Evolutionary conservation across 2,329 filamentous ascomycete genomes (phyloP).

Genomic region (Dendryphion nanum): DNA sequence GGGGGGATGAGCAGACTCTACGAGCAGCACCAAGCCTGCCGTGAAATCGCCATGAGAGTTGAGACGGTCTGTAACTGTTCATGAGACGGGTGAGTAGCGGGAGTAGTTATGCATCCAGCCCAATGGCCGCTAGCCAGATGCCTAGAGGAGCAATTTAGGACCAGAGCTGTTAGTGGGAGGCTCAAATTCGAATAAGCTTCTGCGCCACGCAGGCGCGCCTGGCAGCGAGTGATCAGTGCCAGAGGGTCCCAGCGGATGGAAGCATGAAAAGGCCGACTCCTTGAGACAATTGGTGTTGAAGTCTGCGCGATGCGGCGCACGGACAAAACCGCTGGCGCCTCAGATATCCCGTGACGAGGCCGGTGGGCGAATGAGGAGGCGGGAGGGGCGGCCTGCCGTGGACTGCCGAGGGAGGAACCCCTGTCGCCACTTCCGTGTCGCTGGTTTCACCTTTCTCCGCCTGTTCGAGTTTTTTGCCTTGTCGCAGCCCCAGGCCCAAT

Average conservation of each 20-base stretch:
- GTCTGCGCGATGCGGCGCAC: conserved; percentile 16
- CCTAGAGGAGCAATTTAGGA: conserved; percentile 17
- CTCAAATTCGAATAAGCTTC: conserved; percentile 25
- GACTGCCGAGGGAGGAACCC: too few species aligned
- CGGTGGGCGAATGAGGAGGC: background rate
- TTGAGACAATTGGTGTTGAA: conserved; percentile 42
- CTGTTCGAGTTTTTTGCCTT: too few species aligned
- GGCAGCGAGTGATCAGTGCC: conserved; percentile 2
- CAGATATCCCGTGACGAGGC: conserved; percentile 5
- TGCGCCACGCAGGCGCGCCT: conserved; percentile 10
- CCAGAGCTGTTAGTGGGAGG: conserved; percentile 12
- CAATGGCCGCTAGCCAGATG: conserved; percentile 15
- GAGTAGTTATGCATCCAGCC: conserved; percentile 24
- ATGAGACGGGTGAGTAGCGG: conserved; percentile 30
- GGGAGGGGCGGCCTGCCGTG: too few species aligned
- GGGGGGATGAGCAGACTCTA: conserved; percentile 20
- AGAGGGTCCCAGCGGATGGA: too few species aligned
- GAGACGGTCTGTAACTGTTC: conserved; percentile 32
- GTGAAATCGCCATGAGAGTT: conserved; percentile 24
- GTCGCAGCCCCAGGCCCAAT: too few species aligned
- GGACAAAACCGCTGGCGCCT: conserved; percentile 22
- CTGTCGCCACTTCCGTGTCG: too few species aligned
- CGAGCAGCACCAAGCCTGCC: conserved; percentile 27
- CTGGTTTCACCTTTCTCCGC: too few species aligned
- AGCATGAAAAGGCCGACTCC: conserved; percentile 29